Conservation (phyloP, 1,139 yeast species). For the Sporopachydermia cereana region DNA sequence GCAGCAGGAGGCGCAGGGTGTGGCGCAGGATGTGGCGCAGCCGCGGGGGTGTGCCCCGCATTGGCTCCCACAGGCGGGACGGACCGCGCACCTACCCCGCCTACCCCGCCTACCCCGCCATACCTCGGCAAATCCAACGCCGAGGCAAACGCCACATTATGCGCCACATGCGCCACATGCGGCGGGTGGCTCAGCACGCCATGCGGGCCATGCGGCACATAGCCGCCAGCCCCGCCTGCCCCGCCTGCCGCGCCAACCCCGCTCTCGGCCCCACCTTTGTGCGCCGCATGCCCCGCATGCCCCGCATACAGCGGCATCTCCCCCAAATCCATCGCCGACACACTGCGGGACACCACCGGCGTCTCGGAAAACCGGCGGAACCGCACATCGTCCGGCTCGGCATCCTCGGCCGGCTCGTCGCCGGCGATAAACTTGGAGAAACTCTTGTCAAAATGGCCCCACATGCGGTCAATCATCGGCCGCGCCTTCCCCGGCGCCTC, state of each 20-base stretch:
- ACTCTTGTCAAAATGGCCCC: constrained; percentile 79
- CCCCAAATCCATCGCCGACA: constrained; percentile 1
- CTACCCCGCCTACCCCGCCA: constrained; percentile 4
- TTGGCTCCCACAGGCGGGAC: constrained; percentile 11
- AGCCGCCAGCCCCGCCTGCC: too few species aligned
- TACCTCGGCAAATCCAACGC: neutral
- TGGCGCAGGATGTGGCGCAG: constrained; percentile 11
- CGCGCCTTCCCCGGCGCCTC: constrained; percentile 27
- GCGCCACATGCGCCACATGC: too few species aligned
- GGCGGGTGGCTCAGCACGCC: too few species aligned
- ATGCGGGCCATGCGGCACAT: too few species aligned
- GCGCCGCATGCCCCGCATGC: neutral
- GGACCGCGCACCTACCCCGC: constrained; percentile 15
- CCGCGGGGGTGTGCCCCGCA: constrained; percentile 9
- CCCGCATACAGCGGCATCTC: neutral
- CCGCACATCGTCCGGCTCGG: constrained; percentile 30
- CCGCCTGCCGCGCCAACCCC: too few species aligned
- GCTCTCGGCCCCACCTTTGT: too few species aligned
- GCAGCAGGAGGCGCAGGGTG: constrained; percentile 12
- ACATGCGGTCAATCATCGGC: constrained; percentile 73
- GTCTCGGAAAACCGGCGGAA: constrained; percentile 47
- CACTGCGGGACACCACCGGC: constrained; percentile 9
- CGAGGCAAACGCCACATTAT: constrained; percentile 1
- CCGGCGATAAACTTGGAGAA: constrained; percentile 85
- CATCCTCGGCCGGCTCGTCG: constrained; percentile 28